A percentile compares a stretch with the other conserved stretches of the same genome.
Evolutionary conservation across 2,329 filamentous ascomycete genomes (phyloP).

Genomic region (Diaporthe capsici): DNA sequence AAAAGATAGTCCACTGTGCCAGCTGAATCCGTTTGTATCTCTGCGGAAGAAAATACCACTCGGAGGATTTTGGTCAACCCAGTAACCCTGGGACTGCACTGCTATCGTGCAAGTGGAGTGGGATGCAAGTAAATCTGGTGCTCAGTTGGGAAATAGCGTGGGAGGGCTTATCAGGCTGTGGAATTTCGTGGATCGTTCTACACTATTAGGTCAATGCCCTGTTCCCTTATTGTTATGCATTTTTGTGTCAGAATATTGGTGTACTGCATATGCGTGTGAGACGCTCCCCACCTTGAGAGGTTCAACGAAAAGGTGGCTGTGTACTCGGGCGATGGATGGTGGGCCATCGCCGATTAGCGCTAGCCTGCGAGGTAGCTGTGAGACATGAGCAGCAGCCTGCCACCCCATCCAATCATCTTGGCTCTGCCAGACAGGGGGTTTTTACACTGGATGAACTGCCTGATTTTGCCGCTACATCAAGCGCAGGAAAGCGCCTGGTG

Average conservation of each 20-base stretch:
- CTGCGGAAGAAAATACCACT: too few species aligned
- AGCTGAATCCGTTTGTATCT: too few species aligned
- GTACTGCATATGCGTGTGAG: not conserved
- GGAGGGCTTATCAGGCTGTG: not conserved
- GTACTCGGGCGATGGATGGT: not conserved
- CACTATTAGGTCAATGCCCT: not conserved
- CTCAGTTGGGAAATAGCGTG: not conserved
- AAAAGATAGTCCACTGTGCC: too few species aligned
- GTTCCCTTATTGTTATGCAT: not conserved
- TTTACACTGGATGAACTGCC: constrained; percentile 9
- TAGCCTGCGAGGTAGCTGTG: not conserved
- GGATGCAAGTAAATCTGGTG: not conserved
- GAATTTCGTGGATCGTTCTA: not conserved
- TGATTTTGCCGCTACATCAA: not conserved
- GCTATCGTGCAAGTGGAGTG: not conserved
- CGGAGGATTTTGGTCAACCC: too few species aligned
- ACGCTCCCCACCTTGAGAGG: not conserved
- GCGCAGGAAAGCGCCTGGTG: not conserved
- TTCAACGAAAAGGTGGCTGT: not conserved
- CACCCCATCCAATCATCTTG: not conserved
- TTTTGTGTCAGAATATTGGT: not conserved
- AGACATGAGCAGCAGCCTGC: not conserved
- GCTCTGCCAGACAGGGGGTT: not conserved
- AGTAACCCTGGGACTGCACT: too few species aligned
- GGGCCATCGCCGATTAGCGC: not conserved